Base-by-base conservation (phyloP, 2,329 filamentous ascomycete species). In the Colletotrichum tamarilloi region DNA sequence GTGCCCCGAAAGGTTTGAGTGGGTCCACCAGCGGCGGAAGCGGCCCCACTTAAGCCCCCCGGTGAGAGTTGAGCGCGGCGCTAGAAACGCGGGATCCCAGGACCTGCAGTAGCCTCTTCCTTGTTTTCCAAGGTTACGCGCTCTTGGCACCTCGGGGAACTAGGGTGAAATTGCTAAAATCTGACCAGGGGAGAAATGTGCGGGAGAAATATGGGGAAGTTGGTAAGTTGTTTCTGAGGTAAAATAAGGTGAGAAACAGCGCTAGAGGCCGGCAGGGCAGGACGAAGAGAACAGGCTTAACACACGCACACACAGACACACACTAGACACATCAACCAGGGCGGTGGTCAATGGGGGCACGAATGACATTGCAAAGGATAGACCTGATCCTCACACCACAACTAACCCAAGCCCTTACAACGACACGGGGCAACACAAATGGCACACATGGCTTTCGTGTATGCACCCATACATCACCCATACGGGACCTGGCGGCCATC, bases 81-180 rank as follows among this genome's bases (percentile, higher is more conserved):
- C 72, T 72, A 74, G 8, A 26, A 62, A 58, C 52, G 70, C 65
- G 26, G 73, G 38, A 74, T 70, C 73, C 73, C 62, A 70, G 73
- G 67, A 65, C 73, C 73, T 75, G 73, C 73, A 73, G 56, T 74
- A 75, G 73, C 53, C 46, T 35, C 55, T 56, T 49, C 55, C 56
- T 57, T 52, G 35, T 66, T 65, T 69, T 66, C 62, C 71, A 73
- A 73, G 71, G 67, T 56, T 49, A 65, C 56, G 67, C 26, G 53
- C 55, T 56, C 71, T 73, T 73, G 67, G 67, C 67, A 62, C 56
- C 60, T 38, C 22, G 58, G 53, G 58, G 28, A 49, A 38, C 26
- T n/a, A 22, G 42, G 42, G 22, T 55, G 14, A 3, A 12, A 4
- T 28, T 64, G 19, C 11, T 46, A 49, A 55, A 55, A 35, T 22